Evolutionary conservation across 176 grass and related monocot species (phyloP), one percentile per base, ranked within the genome.

Genomic region (Rhipidocladum racemiflorum): DNA sequence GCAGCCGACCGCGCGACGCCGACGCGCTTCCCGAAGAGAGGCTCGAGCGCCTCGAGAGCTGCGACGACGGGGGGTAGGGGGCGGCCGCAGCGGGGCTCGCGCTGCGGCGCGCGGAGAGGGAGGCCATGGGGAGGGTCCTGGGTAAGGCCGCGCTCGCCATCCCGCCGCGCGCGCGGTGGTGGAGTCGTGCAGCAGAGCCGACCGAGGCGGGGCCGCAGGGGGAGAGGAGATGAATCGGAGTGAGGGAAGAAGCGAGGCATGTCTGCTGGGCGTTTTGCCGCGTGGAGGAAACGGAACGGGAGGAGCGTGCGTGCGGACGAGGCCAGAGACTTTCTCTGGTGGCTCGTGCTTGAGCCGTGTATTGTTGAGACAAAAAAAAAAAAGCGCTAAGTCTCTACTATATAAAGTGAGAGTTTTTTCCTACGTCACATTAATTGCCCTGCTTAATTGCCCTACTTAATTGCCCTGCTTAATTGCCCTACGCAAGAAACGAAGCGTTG

Each of bases 261-360:
- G 79, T 24, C 79, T 81, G 87, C 72, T 36, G 18, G 61, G 35
- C 21, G 82, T 89, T 85, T 84, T 8, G 82, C 82, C 87, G 82
- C 82, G 82, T 89, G 82, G 87, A 54, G 43, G 76, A 75, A 62
- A 69, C 61, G 18, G 32, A 14, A 67, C 87, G 75, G 65, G 51
- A 61, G 38, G 82, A 24, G 29, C 61, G 30, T 2, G 14, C 61
- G 61, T 23, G 35, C 18, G 34, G 64, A 67, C 34, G 2, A 69
- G 21, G 66, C 11, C 0, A n/a, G n/a, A n/a, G n/a, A n/a, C 1
- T 44, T 43, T 3, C 20, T 15, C 7, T 67, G 34, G 18, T 34
- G 40, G 32, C 32, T 34, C 32, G 32, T 34, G 32, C 32, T 34
- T 34, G 32, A 3, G 32, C 32, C 4, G 32, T 34, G n/a, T n/a